phyloP scores from a whole-genome alignment of 2,329 filamentous ascomycete species.

The Domatiomyces globalis region DNA sequence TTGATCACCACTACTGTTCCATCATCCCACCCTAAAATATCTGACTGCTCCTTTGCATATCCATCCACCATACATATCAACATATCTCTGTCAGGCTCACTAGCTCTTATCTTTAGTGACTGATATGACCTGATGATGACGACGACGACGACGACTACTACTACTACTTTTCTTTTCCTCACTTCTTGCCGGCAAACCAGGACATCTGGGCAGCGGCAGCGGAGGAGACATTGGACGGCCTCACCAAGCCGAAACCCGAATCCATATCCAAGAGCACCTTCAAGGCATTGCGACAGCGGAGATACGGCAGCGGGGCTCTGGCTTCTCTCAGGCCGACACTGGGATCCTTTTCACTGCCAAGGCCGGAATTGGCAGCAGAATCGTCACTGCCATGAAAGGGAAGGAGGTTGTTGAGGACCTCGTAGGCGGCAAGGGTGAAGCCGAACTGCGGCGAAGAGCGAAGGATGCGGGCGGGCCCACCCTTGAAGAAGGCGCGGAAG shows the following conservation, averaged over 20 bases:
- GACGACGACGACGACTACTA: too few relatives aligned
- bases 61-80: too few relatives aligned
- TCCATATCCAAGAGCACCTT: constrained; percentile 94
- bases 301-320: constrained; percentile 48
- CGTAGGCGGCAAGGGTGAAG: constrained; percentile 91
- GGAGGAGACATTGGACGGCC: background rate
- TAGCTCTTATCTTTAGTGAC: too few relatives aligned
- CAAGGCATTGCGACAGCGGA: constrained; percentile 73
- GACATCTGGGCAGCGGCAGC: too few relatives aligned
- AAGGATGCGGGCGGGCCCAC: constrained; percentile 84
- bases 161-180: background rate
- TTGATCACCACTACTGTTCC: too few relatives aligned
- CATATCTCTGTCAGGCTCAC: too few relatives aligned
- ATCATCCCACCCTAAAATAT: too few relatives aligned
- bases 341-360: constrained; percentile 49
- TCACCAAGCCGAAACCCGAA: constrained; percentile 72
- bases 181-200: background rate
- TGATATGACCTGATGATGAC: too few relatives aligned
- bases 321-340: constrained; percentile 50
- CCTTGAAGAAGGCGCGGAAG: constrained; percentile 96
- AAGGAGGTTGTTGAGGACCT: constrained; percentile 67
- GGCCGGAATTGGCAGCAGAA: constrained; percentile 21
- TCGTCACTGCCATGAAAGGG: constrained; percentile 39
- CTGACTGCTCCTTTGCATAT: too few relatives aligned
- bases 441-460: constrained; percentile 95